Percentiles rank a stretch among this genome's conserved stretches.
Conservation (phyloP, 2,329 filamentous ascomycete species). For the Venturia pyrina region DNA sequence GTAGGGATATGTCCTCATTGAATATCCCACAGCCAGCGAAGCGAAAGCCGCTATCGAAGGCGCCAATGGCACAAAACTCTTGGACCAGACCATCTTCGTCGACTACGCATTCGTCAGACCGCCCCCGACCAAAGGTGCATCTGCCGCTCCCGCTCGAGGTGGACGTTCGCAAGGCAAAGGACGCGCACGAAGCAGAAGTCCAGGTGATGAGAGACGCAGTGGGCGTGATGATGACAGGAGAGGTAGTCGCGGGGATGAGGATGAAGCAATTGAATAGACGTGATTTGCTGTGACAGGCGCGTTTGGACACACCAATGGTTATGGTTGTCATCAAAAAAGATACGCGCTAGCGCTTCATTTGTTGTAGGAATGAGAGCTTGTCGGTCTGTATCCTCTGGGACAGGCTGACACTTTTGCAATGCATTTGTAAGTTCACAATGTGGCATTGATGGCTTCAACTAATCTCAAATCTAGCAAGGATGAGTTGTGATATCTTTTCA, state of each 20-base stretch:
- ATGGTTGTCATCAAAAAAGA: background rate
- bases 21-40: slow-evolving; percentile 70
- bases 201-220: slow-evolving; percentile 24
- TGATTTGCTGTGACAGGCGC: background rate
- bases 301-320: background rate
- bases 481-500: background rate
- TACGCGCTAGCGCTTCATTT: background rate
- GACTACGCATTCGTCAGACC: slow-evolving; percentile 82
- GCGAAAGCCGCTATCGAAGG: slow-evolving; percentile 73
- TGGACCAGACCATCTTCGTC: slow-evolving; percentile 71
- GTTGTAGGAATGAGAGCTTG: background rate
- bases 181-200: slow-evolving; percentile 34
- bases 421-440: background rate
- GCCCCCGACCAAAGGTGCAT: slow-evolving; percentile 47
- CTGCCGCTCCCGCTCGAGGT: slow-evolving; percentile 22
- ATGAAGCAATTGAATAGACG: background rate
- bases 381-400: background rate
- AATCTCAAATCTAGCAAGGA: background rate
- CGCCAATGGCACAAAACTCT: slow-evolving; percentile 64
- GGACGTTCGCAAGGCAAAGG: slow-evolving; percentile 20
- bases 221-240: slow-evolving; percentile 10
- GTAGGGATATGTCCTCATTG: slow-evolving; percentile 76
- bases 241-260: slow-evolving; percentile 3
- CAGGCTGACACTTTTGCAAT: background rate
- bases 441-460: background rate